Conservation (phyloP, 1,284 basidiomycete species). For the Somion occarium region DNA sequence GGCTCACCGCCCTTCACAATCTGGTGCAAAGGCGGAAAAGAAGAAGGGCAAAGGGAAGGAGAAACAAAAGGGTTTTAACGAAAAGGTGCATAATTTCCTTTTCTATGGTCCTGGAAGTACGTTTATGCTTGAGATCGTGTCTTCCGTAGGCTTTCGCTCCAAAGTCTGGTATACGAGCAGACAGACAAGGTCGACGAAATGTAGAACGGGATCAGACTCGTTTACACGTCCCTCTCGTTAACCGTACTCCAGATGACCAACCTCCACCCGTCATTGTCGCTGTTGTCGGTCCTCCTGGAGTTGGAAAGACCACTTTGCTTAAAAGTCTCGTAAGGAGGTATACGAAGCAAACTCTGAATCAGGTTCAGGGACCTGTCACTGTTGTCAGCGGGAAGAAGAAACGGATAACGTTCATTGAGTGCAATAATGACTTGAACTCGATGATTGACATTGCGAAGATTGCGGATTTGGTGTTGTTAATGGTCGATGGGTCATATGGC, state of each 20-base stretch:
- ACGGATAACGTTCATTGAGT: conserved; percentile 93
- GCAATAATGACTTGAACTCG: conserved; percentile 95
- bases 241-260: conserved; percentile 88
- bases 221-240: conserved; percentile 93
- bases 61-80: conserved; percentile 77
- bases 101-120: neutral
- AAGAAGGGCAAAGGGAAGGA: conserved; percentile 64
- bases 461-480: conserved; percentile 92
- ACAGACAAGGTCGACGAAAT: conserved; percentile 85
- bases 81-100: conserved; percentile 61
- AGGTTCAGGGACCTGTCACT: conserved; percentile 92
- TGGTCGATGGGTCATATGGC: conserved; percentile 97
- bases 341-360: conserved; percentile 90
- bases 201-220: conserved; percentile 93
- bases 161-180: conserved; percentile 83
- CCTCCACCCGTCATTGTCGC: conserved; percentile 95
- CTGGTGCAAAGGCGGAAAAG: conserved; percentile 73
- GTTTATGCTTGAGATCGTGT: neutral
- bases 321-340: conserved; percentile 90
- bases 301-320: conserved; percentile 94
- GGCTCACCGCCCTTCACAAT: conserved; percentile 68
- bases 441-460: conserved; percentile 99
- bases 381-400: conserved; percentile 93
- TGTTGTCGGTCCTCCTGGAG: conserved; percentile 96
- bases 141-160: conserved; percentile 88